phyloP scores from a whole-genome alignment of 192 early-diverging fungal species.

The Podila epicladia region DNA sequence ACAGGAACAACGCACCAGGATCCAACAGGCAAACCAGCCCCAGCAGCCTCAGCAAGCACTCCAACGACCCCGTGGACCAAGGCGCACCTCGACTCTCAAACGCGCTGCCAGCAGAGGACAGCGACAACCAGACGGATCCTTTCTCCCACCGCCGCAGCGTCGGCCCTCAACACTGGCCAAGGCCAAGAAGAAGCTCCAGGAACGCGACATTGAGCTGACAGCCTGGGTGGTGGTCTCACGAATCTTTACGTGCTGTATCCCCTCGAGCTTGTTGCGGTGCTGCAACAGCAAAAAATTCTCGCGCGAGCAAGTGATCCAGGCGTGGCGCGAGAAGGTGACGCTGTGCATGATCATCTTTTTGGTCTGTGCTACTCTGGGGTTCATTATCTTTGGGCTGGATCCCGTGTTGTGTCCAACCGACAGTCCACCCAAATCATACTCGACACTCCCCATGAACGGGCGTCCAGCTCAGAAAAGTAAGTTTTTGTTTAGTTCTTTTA shows the following conservation, averaged over 20 bases:
- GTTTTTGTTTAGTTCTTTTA: neutral
- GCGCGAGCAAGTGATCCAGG: constrained; percentile 53
- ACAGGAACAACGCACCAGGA: neutral
- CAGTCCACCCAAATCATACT: neutral
- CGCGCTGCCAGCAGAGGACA: constrained; percentile 33
- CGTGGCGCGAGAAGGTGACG: constrained; percentile 69
- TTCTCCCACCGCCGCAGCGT: constrained; percentile 5
- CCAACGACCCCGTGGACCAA: constrained; percentile 21
- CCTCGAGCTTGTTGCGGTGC: constrained; percentile 50
- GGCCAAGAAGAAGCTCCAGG: constrained; percentile 29
- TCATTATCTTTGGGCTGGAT: constrained; percentile 60
- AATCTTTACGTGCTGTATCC: constrained; percentile 59
- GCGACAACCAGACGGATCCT: constrained; percentile 6
- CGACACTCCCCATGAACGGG: neutral
- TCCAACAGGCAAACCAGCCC: constrained; percentile 3
- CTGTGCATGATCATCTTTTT: constrained; percentile 54
- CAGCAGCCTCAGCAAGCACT: neutral
- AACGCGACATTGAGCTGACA: constrained; percentile 34
- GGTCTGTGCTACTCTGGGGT: constrained; percentile 48
- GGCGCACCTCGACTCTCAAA: constrained; percentile 35
- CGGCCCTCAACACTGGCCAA: constrained; percentile 19
- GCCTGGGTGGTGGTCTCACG: constrained; percentile 55
- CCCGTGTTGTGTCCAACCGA: constrained; percentile 43
- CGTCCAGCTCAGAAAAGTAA: constrained; percentile 5
- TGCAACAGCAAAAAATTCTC: constrained; percentile 54